A percentile compares a stretch with the other conserved stretches of the same genome.
Conservation (phyloP, 1,139 yeast species). For the Blastobotrys ciferrii region DNA sequence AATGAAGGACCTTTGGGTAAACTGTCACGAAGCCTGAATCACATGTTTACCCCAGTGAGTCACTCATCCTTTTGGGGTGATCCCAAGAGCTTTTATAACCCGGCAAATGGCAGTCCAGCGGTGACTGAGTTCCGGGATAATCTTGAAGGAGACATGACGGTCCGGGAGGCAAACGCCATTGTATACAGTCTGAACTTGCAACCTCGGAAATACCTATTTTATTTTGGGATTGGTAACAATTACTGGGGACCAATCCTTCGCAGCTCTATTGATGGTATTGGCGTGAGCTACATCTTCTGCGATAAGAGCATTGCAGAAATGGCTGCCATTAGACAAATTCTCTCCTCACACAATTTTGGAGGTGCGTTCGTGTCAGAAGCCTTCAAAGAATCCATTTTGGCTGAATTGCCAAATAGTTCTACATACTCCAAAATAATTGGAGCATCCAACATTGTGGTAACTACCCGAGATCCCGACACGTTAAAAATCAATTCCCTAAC, state of each 20-base stretch:
- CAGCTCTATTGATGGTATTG: constrained; percentile 15
- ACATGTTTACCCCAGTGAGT: constrained; percentile 23
- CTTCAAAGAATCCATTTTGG: constrained; percentile 14
- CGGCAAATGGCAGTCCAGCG: constrained; percentile 10
- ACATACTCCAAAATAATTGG: constrained; percentile 71
- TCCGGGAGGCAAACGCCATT: constrained; percentile 20
- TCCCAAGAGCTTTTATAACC: constrained; percentile 19
- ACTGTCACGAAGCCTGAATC: constrained; percentile 22
- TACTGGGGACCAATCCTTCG: constrained; percentile 12
- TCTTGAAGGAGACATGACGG: constrained; percentile 13
- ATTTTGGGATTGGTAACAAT: constrained; percentile 19
- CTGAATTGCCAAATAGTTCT: constrained; percentile 30
- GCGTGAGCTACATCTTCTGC: constrained; percentile 18
- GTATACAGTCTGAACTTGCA: constrained; percentile 20
- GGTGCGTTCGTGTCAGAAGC: constrained; percentile 21
- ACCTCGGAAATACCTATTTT: constrained; percentile 21
- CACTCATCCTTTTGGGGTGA: constrained; percentile 16
- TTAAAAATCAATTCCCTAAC: constrained; percentile 34
- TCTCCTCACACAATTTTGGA: constrained; percentile 21
- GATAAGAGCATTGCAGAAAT: constrained; percentile 7
- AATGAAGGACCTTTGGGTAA: constrained; percentile 26
- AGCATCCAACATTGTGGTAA: constrained; percentile 78
- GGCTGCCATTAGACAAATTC: constrained; percentile 14
- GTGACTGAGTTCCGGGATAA: constrained; percentile 15
- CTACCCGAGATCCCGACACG: constrained; percentile 47